Evolutionary conservation across 805 yeast genomes (phyloP).

Genomic region (Hanseniaspora opuntiae): DNA sequence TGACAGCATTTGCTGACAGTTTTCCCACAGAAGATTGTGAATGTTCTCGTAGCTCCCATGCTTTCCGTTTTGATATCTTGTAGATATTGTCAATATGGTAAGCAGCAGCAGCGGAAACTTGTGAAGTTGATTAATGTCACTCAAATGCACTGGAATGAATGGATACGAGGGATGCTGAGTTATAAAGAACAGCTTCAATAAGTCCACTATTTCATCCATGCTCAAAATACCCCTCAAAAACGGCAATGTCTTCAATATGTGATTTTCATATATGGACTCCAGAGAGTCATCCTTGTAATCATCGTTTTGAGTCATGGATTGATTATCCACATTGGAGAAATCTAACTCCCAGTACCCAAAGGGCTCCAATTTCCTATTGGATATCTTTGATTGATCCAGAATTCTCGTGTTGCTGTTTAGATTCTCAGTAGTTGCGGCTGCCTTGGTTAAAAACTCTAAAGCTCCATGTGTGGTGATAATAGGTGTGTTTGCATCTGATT

Average conservation of each 20-base stretch:
- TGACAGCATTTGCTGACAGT: conserved; percentile 67
- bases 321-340: neutral
- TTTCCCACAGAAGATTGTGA: conserved; percentile 73
- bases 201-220: conserved; percentile 44
- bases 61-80: conserved; percentile 57
- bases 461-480: conserved; percentile 41
- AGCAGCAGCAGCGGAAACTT: conserved; percentile 71
- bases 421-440: conserved; percentile 42
- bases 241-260: neutral
- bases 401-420: neutral
- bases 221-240: conserved; percentile 43
- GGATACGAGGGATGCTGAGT: conserved; percentile 88
- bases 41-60: conserved; percentile 33
- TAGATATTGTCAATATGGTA: conserved; percentile 65
- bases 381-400: conserved; percentile 12
- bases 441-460: conserved; percentile 57
- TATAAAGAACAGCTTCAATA: conserved; percentile 50
- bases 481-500: neutral
- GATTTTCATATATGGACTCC: conserved; percentile 14
- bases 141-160: conserved; percentile 62
- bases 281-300: conserved; percentile 16
- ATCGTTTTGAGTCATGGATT: neutral
- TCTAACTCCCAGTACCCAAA: conserved; percentile 5
- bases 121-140: conserved; percentile 49
- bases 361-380: conserved; percentile 9